Base-by-base conservation (phyloP, 2,329 filamentous ascomycete species). In the Akanthomyces lecanii region DNA sequence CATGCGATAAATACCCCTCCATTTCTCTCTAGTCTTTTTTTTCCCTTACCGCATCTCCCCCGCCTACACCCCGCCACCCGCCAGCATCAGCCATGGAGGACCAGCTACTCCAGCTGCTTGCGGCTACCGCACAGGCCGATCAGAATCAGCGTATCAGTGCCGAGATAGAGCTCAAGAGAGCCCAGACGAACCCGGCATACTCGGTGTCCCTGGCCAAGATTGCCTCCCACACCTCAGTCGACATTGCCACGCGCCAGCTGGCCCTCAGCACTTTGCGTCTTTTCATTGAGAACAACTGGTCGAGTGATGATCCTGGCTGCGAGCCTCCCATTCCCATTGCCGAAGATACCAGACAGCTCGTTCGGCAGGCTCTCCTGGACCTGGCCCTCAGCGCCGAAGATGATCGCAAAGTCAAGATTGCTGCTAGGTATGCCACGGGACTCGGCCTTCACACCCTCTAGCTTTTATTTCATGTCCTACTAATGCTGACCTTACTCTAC, bases 221-320 rank as follows among this genome's bases (percentile, higher is more conserved):
- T 70, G 92, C 90, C 66, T 85, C 87, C 52, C 89, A 97, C 75
- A 80, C 84, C 48, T 87, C 88, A 61, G 84, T 96, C 66, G 84
- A 89, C 33, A 81, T 89, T 64, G 83, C 88, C 63, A 86, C 95
- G 67, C 89, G 95, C 64, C 94, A 98, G 78, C 85, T 91, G 44
- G 90, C 95, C 38, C 81, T 98, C 65, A 85, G 91, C 57, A 84
- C 86, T 63, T 83, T 98, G 67, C 91, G 94, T 72, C 87, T 87
- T 63, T 96, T 96, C 75, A 89, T 98, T 66, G 83, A 91, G 75
- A 84, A 84, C 61, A 90, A 92, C 74, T 99, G 95, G 95, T 91
- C 87, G 63, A 83, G 86, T 25, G 85, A 88, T 59, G 86, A 89
- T 67, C 88, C 90, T 66, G 89, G 92, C 64, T 86, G 86, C 61